Conservation (phyloP, 768 basidiomycete species). For the Lentinula sp. region DNA sequence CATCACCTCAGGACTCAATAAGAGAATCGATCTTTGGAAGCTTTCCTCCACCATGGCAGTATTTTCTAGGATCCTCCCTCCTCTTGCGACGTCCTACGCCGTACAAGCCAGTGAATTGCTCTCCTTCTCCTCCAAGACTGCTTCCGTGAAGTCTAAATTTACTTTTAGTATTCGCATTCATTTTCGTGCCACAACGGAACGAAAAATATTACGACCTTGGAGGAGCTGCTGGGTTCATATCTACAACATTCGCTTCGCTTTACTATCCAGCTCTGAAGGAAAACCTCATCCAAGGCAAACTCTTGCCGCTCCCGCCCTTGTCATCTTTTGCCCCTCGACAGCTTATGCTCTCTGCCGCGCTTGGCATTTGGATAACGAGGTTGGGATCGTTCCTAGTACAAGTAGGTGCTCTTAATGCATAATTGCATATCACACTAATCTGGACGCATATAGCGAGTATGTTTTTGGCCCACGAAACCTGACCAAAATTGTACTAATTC, state of each 20-base stretch:
- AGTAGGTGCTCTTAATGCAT: constrained; percentile 25
- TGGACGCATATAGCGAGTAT: neutral
- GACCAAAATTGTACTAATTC: neutral
- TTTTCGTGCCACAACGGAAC: constrained; percentile 60
- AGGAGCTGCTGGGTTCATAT: constrained; percentile 61
- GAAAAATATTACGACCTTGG: constrained; percentile 65
- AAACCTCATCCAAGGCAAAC: constrained; percentile 34
- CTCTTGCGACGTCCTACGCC: constrained; percentile 41
- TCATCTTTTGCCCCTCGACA: constrained; percentile 54
- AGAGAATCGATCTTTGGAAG: too few relatives aligned
- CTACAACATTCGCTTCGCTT: constrained; percentile 52
- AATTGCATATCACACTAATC: neutral
- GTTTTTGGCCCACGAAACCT: neutral
- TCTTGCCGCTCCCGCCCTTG: constrained; percentile 33
- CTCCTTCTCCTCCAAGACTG: neutral
- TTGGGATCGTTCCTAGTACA: constrained; percentile 54
- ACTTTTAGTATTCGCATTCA: constrained; percentile 40
- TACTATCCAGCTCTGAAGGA: constrained; percentile 55
- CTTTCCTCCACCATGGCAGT: constrained; percentile 30
- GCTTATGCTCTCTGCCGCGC: constrained; percentile 47
- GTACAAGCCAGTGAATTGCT: constrained; percentile 36
- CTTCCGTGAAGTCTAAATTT: neutral
- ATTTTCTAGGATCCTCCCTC: constrained; percentile 49
- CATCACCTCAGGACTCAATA: too few relatives aligned
- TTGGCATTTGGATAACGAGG: constrained; percentile 56